These are phyloP conservation scores for Exophiala viscosa DNA, from an alignment of 2,329 filamentous ascomycete genomes.

Conservation along the genomic window DNA sequence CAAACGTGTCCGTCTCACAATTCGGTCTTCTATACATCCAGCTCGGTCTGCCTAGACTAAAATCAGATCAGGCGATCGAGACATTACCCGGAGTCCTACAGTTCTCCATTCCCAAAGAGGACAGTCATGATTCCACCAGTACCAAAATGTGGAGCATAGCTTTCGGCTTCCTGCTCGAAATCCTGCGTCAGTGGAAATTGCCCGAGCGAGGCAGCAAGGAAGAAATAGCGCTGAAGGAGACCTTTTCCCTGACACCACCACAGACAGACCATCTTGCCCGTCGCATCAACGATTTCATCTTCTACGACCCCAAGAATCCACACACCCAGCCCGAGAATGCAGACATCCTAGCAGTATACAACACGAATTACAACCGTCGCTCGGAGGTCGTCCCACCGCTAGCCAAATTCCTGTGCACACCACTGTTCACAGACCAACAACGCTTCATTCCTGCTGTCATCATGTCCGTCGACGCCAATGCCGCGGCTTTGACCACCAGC, in stretches of 20 bases:
- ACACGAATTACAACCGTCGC: constrained; percentile 30
- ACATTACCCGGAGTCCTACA: constrained; percentile 68
- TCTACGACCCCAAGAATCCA: constrained; percentile 54
- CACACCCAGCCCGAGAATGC: constrained; percentile 24
- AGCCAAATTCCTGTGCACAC: constrained; percentile 72
- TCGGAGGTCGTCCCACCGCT: constrained; percentile 36
- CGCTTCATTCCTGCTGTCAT: constrained; percentile 80
- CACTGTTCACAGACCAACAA: constrained; percentile 78
- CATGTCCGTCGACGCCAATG: constrained; percentile 78
- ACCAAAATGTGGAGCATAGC: constrained; percentile 60
- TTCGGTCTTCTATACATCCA: constrained; percentile 88
- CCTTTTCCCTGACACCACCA: constrained; percentile 63
- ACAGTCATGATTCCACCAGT: constrained; percentile 32
- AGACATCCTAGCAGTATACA: constrained; percentile 37
- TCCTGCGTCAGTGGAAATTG: constrained; percentile 63
- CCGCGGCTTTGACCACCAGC: constrained; percentile 74
- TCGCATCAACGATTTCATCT: constrained; percentile 73
- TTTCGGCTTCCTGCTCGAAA: constrained; percentile 76
- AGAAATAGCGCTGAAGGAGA: constrained; percentile 63
- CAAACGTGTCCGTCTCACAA: constrained; percentile 72
- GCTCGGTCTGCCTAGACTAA: constrained; percentile 67
- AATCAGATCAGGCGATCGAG: constrained; percentile 61
- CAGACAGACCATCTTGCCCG: constrained; percentile 72
- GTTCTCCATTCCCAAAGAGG: constrained; percentile 49
- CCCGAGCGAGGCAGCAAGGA: constrained; percentile 76